Evolutionary conservation across 1,284 basidiomycete genomes (phyloP), one percentile per base, ranked within the genome.

Genomic region (Athelia sp.): DNA sequence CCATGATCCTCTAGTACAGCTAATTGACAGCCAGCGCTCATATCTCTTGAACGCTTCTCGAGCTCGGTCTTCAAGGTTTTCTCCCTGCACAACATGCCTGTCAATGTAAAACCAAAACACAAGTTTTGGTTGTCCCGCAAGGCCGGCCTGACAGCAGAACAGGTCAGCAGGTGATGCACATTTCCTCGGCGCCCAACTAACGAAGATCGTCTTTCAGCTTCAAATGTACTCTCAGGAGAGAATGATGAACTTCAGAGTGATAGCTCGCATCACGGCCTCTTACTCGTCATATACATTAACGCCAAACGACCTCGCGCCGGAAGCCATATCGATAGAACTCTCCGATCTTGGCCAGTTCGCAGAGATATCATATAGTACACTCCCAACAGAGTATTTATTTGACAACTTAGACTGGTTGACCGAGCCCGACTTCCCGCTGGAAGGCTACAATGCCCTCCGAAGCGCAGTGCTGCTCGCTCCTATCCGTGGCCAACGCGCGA

Each of bases 261-360:
- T 79, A 49, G 66, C 70, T 43, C 70, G 69, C 56, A 47, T 78
- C 3, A 54, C 75, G 4, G 75, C 75, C 6, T 71, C 70, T 8
- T 66, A 64, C 51, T 76, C 77, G 3, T 51, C 63, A 1, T 63
- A 71, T 52, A 59, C 61, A 19, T 66, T 80, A 18, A 68, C 67
- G 6, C 54, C 66, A 26, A 51, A 55, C 18, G 71, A 79, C 51
- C 52, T 72, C 19, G 71, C 65, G 11, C 57, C 71, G 18, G 47
- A 55, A 15, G 63, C 62, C 4, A 51, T 75, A 15, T 58, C 65
- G 40, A 34, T 54, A 19, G 68, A 74, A 50, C 63, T 80, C 15
- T 63, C 70, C 38, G 72, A 74, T 46, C 55, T 79, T 43, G 76
- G 76, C 66, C 73, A 81, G 62, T 81, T 78, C 56, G 71, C 76